phyloP scores from a whole-genome alignment of 352 stramenopile species.

The Phytopythium mirpurense region DNA sequence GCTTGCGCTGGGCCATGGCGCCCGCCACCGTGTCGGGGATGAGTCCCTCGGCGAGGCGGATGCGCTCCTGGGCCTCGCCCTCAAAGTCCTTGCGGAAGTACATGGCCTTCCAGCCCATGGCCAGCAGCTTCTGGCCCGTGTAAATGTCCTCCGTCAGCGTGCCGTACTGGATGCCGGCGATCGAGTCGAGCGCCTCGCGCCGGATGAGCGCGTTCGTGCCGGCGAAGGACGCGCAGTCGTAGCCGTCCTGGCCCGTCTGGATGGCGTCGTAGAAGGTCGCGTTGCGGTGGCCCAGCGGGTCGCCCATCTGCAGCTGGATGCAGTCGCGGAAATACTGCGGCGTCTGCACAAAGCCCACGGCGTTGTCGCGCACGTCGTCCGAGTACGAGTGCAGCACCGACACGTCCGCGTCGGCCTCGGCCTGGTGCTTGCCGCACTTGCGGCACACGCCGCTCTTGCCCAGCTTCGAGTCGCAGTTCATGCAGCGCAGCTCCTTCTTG shows the following conservation, averaged over 20 bases:
- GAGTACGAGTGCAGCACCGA: constrained; percentile 72
- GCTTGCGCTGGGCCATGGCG: constrained; percentile 72
- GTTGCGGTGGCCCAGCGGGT: constrained; percentile 78
- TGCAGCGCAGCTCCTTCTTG: constrained; percentile 73
- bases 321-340: constrained; percentile 85
- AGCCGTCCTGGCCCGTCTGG: constrained; percentile 79
- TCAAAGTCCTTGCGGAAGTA: constrained; percentile 89
- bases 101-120: constrained; percentile 81
- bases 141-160: constrained; percentile 82
- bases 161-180: constrained; percentile 83
- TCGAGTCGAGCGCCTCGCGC: constrained; percentile 78
- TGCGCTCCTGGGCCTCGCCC: constrained; percentile 64
- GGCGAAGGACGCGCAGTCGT: constrained; percentile 74
- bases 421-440: constrained; percentile 71
- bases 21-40: constrained; percentile 77
- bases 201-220: constrained; percentile 81
- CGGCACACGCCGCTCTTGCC: constrained; percentile 69
- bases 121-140: constrained; percentile 68
- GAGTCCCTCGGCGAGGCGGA: constrained; percentile 71
- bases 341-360: constrained; percentile 76
- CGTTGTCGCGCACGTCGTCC: constrained; percentile 75
- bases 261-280: constrained; percentile 83
- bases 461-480: constrained; percentile 68
- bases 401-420: constrained; percentile 38
- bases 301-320: constrained; percentile 76